These are phyloP conservation scores for Spiraea crenata DNA, from an alignment of 331 rosid species.

Conservation along the genomic window DNA sequence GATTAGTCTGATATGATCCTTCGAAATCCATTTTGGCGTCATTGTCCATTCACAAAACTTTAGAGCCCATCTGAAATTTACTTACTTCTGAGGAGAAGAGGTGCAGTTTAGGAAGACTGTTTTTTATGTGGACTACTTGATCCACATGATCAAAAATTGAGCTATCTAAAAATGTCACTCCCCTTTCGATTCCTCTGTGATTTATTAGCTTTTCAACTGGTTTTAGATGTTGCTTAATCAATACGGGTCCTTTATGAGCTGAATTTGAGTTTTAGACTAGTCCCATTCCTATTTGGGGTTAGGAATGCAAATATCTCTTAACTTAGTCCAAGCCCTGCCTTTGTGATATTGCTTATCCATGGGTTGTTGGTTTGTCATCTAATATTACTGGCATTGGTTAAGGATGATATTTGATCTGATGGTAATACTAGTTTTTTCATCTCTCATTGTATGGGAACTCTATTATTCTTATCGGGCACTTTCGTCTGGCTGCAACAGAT, in stretches of 20 bases:
- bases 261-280: background rate
- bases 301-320: background rate
- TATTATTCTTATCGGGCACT: background rate
- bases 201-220: background rate
- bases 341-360: background rate
- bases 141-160: background rate
- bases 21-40: background rate
- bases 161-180: background rate
- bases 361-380: background rate
- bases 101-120: background rate
- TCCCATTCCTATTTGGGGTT: background rate
- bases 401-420: background rate
- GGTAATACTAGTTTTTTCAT: background rate
- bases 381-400: conserved; percentile 1
- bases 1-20: background rate
- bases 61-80: background rate
- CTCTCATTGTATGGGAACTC: background rate
- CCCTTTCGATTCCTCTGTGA: background rate
- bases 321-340: too few species aligned
- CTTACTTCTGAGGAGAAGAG: background rate
- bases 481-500: conserved; percentile 39
- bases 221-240: background rate
- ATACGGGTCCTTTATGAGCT: background rate
- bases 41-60: background rate
- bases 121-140: background rate